Evolutionary conservation across 2,329 filamentous ascomycete genomes (phyloP), one percentile per base, ranked within the genome.

Genomic region (Clarireedia homoeocarpa): DNA sequence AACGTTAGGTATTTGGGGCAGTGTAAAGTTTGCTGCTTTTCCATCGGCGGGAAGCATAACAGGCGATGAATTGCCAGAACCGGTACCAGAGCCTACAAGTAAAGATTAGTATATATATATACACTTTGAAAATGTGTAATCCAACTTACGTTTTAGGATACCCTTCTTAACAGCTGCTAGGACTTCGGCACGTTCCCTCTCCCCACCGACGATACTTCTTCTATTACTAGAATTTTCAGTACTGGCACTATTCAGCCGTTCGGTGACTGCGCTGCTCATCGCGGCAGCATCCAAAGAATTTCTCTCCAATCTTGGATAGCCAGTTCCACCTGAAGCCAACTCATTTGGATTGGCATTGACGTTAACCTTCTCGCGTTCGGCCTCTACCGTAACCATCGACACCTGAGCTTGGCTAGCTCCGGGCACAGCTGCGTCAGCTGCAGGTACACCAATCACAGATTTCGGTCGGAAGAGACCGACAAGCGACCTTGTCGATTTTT

Each of bases 381-480:
- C 94, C 73, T 99, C 94, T 4, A 94, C 91, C 7, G 89, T 97
- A 51, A 99, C 87, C 83, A 96, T 95, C 0, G 94, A 95, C 1
- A 99, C 88, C 60, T 91, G 81, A n/a, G 89, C 88, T 59, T 88
- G 81, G 66, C 86, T 89, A 5, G 82, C 83, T 66, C 89, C 81
- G 17, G 81, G 77, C 2, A 84, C 72, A 27, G 81, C 77, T 5
- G 78, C 75, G 63, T 96, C 91, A 3, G 86, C 82, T 34, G 84
- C 78, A 17, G 89, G 83, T 20, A 86, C 83, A 34, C 90, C 91
- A 65, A 92, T 81, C 15, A 95, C 79, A 1, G 92, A 97, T 71
- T 97, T 99, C 0, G 94, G 92, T 60, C 94, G 81, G 75, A 99
- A 99, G 6, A 99, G 78, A 26, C 94, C 94, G 63, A 95, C 95